These are phyloP conservation scores for Penicillium sp. DNA, from an alignment of 2,329 filamentous ascomycete species.

Conservation along the genomic window DNA sequence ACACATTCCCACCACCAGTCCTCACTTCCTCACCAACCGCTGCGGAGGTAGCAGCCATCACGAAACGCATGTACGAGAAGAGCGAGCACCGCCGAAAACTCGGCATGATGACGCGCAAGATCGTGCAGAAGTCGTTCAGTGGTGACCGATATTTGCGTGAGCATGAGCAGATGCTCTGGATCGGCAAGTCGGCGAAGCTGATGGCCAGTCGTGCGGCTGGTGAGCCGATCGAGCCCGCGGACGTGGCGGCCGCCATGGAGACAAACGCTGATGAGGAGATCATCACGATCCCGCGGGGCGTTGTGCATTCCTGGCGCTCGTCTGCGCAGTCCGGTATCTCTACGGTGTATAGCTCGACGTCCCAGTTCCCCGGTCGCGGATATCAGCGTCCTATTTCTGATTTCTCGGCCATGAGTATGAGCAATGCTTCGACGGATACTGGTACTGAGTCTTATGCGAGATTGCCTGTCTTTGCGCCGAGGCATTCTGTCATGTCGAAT, in stretches of 20 bases:
- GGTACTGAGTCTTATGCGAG: constrained; percentile 32
- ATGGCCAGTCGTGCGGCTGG: constrained; percentile 30
- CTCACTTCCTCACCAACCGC: constrained; percentile 50
- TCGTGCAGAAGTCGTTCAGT: constrained; percentile 58
- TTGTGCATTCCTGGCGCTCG: constrained; percentile 37
- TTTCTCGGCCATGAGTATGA: constrained; percentile 29
- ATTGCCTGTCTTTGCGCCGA: constrained; percentile 35
- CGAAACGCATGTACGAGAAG: constrained; percentile 59
- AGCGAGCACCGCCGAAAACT: constrained; percentile 53
- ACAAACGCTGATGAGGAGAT: constrained; percentile 35
- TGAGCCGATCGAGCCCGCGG: constrained; percentile 24
- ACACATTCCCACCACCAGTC: constrained; percentile 43
- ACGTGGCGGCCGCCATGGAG: constrained; percentile 27
- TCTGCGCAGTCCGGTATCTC: constrained; percentile 34
- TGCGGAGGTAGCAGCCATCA: constrained; percentile 53
- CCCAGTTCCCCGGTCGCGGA: constrained; percentile 20
- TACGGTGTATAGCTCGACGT: constrained; percentile 26
- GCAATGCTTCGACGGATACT: constrained; percentile 30
- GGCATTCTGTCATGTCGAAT: constrained; percentile 20
- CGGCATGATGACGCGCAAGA: constrained; percentile 56
- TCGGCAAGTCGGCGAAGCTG: constrained; percentile 38
- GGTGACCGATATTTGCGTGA: constrained; percentile 59
- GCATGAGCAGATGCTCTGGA: constrained; percentile 60
- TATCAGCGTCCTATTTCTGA: constrained; percentile 25
- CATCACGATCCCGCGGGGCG: constrained; percentile 35